phyloP scores from a whole-genome alignment of 2,329 filamentous ascomycete species.

The Arthroderma sp. region DNA sequence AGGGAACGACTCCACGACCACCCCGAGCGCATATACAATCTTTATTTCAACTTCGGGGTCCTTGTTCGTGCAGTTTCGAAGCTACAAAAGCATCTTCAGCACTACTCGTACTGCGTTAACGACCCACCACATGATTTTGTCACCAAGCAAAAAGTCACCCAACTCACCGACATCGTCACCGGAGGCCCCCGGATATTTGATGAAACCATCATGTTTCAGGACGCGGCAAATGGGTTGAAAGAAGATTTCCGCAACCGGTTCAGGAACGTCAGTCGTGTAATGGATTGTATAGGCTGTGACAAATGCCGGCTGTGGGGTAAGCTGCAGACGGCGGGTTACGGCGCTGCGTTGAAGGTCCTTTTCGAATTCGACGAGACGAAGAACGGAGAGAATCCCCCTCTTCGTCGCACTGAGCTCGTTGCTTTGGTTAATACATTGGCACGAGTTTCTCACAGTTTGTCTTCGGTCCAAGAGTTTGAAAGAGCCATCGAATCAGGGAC shows the following conservation, averaged over 20 bases:
- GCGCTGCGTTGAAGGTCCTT: slow-evolving; percentile 84
- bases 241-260: slow-evolving; percentile 97
- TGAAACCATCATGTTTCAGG: slow-evolving; percentile 86
- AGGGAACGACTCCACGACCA: slow-evolving; percentile 67
- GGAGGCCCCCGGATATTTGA: slow-evolving; percentile 70
- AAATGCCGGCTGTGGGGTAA: slow-evolving; percentile 98
- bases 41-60: slow-evolving; percentile 99
- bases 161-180: slow-evolving; percentile 57
- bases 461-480: slow-evolving; percentile 60
- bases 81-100: slow-evolving; percentile 64
- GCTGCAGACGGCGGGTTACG: slow-evolving; percentile 86
- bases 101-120: slow-evolving; percentile 85
- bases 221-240: slow-evolving; percentile 59
- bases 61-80: slow-evolving; percentile 84
- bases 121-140: slow-evolving; percentile 64
- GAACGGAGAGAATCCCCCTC: slow-evolving; percentile 50
- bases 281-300: slow-evolving; percentile 98
- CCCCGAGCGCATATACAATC: slow-evolving; percentile 86
- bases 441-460: slow-evolving; percentile 67
- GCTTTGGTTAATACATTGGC: slow-evolving; percentile 90
- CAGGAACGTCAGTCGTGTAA: slow-evolving; percentile 87
- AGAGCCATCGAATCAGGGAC: slow-evolving; percentile 29
- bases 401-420: slow-evolving; percentile 84
- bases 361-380: slow-evolving; percentile 76
- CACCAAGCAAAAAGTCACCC: slow-evolving; percentile 71